Evolutionary conservation across 2,329 filamentous ascomycete species (phyloP), one percentile per base, ranked within the genome.

Genomic region (Aureobasidium mangrovei): DNA sequence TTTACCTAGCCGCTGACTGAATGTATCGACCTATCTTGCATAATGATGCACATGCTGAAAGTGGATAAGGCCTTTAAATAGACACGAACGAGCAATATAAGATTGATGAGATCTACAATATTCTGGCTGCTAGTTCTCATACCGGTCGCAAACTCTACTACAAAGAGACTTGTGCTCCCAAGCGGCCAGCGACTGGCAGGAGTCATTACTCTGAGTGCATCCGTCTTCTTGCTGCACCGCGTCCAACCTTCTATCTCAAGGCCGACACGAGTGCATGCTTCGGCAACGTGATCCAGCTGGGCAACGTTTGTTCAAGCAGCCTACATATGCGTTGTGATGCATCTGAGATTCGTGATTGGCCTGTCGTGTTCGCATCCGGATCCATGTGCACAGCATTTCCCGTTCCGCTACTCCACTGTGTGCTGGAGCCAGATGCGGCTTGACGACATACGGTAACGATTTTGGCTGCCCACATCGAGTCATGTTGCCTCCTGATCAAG

Each of bases 341-440:
- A 31, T 27, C 32, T 10, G 28, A 40, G 36, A 27, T 7, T 18
- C 24, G 35, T 40, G 46, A 49, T 49, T 40, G 46, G 46, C 32
- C 46, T 40, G 12, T 28, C 32, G 31, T 35, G 35, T 39, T n/a
- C 27, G 27, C 45, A 26, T 40, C 27, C 24, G 31, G 8, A 28
- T 40, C 35, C n/a, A 33, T 36, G 32, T 39, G 46, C 46, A 49
- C 46, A 49, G 46, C 46, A 35, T 24, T 39, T 32, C n/a, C 31
- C n/a, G 28, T 26, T 40, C 46, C 36, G 28, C 4, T 27, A 40
- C 46, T 32, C 46, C 36, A 49, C 46, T 40, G 18, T 4, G 18
- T 18, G 18, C 18, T 18, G 18, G 35, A 36, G 28, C 35, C 36
- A 47, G 46, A 49, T 32, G 46, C 46, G 46, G 33, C 35, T 49